Conservation (phyloP, 441 rosid genomes). For the Gossypium trilobum region DNA sequence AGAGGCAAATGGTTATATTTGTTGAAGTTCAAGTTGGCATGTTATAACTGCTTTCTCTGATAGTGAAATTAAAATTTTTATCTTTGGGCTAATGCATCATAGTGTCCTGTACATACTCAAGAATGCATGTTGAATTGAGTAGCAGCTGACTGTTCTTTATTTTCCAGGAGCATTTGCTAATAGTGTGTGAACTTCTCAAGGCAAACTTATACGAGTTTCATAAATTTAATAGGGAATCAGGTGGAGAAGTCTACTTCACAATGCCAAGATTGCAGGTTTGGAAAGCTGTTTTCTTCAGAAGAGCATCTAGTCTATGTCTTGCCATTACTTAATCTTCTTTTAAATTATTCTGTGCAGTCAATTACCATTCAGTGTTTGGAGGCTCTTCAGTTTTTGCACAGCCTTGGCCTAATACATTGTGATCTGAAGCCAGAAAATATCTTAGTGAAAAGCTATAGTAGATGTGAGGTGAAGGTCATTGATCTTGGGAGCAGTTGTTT, state of each 20-base stretch:
- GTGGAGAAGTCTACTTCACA: conserved; percentile 97
- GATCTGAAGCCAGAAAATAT: conserved; percentile 93
- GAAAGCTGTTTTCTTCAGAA: conserved; percentile 16
- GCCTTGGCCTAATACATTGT: conserved; percentile 90
- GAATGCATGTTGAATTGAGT: conserved; percentile 5
- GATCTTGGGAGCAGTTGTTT: conserved; percentile 99
- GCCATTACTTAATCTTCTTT: conserved; percentile 22
- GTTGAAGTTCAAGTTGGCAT: background rate
- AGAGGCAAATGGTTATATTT: background rate
- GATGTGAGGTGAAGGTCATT: conserved; percentile 94
- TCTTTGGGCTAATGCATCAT: conserved; percentile 9
- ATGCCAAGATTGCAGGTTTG: conserved; percentile 97
- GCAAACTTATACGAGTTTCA: conserved; percentile 93
- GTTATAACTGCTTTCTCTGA: background rate
- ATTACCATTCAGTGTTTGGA: conserved; percentile 88
- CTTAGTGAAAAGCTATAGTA: conserved; percentile 87
- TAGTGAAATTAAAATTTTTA: background rate
- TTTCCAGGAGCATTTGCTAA: conserved; percentile 86
- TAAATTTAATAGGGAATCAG: conserved; percentile 92
- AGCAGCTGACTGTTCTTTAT: conserved; percentile 16
- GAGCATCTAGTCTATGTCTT: conserved; percentile 11
- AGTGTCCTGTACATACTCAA: background rate
- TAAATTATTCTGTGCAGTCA: conserved; percentile 51
- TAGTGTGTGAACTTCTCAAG: conserved; percentile 94
- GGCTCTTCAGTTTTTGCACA: conserved; percentile 80